Conservation (phyloP, 805 yeast species). For the Ogataea nitratoaversa region DNA sequence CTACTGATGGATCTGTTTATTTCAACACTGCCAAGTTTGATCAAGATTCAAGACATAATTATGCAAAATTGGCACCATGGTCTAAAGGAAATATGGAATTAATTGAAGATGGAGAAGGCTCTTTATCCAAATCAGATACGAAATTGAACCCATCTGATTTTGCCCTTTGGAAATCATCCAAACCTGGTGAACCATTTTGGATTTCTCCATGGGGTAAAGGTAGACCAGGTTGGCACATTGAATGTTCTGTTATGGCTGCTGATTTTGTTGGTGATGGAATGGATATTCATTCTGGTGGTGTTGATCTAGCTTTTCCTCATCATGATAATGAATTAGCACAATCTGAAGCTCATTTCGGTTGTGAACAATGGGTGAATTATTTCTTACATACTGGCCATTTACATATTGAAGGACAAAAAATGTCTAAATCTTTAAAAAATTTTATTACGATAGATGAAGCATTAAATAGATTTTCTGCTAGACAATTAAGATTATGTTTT, state of each 20-base stretch:
- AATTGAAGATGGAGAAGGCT: constrained; percentile 94
- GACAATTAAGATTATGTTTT: constrained; percentile 88
- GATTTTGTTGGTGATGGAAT: constrained; percentile 77
- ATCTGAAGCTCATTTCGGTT: constrained; percentile 86
- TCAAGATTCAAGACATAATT: constrained; percentile 62
- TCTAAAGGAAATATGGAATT: constrained; percentile 83
- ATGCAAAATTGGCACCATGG: constrained; percentile 98
- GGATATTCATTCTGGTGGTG: constrained; percentile 96
- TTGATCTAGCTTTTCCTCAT: constrained; percentile 97
- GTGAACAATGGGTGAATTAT: constrained; percentile 94
- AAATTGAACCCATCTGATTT: constrained; percentile 81
- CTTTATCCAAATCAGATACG: constrained; percentile 50
- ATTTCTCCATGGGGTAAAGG: constrained; percentile 95
- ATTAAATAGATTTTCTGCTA: constrained; percentile 57
- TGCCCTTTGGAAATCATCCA: constrained; percentile 94
- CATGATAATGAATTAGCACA: constrained; percentile 99
- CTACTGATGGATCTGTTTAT: constrained; percentile 91
- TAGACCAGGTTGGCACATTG: constrained; percentile 99
- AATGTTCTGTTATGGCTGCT: constrained; percentile 97
- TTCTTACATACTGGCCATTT: constrained; percentile 96
- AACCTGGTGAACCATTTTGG: constrained; percentile 98
- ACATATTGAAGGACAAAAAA: constrained; percentile 97
- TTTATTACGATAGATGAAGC: constrained; percentile 95
- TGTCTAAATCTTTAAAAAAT: constrained; percentile 93
- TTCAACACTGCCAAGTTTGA: constrained; percentile 88